Conservation (phyloP, 2,329 filamentous ascomycete species). For the Aspergillus ustus region DNA sequence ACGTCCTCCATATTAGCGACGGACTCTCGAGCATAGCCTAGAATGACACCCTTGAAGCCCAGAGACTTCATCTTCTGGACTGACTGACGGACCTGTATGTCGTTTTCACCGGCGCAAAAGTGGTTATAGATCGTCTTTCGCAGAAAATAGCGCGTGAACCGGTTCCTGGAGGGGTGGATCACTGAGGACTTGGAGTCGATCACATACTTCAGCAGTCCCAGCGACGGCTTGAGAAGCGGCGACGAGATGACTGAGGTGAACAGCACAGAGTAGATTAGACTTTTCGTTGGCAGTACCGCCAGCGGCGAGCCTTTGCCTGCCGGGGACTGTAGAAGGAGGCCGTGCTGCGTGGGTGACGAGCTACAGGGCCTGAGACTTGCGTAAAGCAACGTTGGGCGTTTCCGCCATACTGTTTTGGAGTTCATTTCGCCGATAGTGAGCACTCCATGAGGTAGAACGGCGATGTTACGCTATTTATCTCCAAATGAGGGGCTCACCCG, state of each 20-base stretch:
- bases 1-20: slow-evolving; percentile 28
- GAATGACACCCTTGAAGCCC: slow-evolving; percentile 54
- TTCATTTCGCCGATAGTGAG: background rate
- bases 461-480: slow-evolving; percentile 12
- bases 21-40: slow-evolving; percentile 54
- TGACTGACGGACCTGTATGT: slow-evolving; percentile 43
- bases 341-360: slow-evolving; percentile 19
- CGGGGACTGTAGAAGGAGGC: background rate
- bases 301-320: slow-evolving; percentile 41
- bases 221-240: slow-evolving; percentile 21
- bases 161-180: slow-evolving; percentile 48
- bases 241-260: slow-evolving; percentile 29
- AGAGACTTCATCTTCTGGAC: slow-evolving; percentile 45
- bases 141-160: slow-evolving; percentile 42
- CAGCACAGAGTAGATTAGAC: slow-evolving; percentile 24
- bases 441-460: background rate
- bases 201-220: slow-evolving; percentile 38
- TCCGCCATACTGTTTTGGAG: slow-evolving; percentile 5
- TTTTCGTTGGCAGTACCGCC: slow-evolving; percentile 24
- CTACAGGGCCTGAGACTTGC: slow-evolving; percentile 4
- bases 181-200: slow-evolving; percentile 43
- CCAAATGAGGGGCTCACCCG: slow-evolving; percentile 12
- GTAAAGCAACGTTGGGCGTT: background rate
- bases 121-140: slow-evolving; percentile 71
- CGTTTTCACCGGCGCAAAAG: slow-evolving; percentile 80